A percentile compares a stretch with the other conserved stretches of the same genome.
These are phyloP conservation scores for Aspergillus tubingensis DNA, from an alignment of 2,329 filamentous ascomycete species.

Conservation along the genomic window DNA sequence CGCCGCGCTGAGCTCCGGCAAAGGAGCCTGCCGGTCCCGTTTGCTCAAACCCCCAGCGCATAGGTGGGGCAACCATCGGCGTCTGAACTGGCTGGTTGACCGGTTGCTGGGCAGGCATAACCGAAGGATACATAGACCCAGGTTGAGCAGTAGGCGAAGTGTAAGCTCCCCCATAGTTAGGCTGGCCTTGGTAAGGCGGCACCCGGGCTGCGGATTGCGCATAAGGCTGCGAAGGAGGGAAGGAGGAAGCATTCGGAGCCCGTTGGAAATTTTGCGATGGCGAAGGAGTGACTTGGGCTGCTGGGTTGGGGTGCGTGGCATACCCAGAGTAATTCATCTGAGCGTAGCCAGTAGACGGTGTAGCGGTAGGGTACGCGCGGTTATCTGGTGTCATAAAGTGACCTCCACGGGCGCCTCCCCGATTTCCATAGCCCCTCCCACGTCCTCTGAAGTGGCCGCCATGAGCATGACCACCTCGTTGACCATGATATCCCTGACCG, in stretches of 20 bases:
- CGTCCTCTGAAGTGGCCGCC: slow-evolving; percentile 35
- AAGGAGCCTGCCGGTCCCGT: slow-evolving; percentile 52
- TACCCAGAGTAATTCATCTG: slow-evolving; percentile 35
- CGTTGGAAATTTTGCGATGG: slow-evolving; percentile 27
- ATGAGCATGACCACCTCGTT: slow-evolving; percentile 30
- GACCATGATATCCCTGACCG: slow-evolving; percentile 25
- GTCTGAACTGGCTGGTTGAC: slow-evolving; percentile 27
- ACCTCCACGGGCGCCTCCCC: slow-evolving; percentile 34
- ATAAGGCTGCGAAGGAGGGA: slow-evolving; percentile 27
- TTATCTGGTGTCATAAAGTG: slow-evolving; percentile 26
- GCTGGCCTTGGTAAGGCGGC: slow-evolving; percentile 29
- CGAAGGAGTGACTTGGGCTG: slow-evolving; percentile 29
- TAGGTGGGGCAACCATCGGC: slow-evolving; percentile 57
- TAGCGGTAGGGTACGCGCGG: slow-evolving; percentile 26
- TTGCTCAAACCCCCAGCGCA: slow-evolving; percentile 57
- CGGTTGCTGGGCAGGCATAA: slow-evolving; percentile 26
- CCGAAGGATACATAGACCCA: slow-evolving; percentile 22
- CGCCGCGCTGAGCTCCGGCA: slow-evolving; percentile 35
- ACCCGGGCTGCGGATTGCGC: slow-evolving; percentile 25
- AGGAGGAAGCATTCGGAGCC: slow-evolving; percentile 23
- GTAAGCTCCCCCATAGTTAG: slow-evolving; percentile 31
- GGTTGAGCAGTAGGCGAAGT: slow-evolving; percentile 26
- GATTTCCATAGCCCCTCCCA: slow-evolving; percentile 38
- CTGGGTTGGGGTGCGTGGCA: slow-evolving; percentile 25
- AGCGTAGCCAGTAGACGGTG: slow-evolving; percentile 31